Base-by-base conservation (phyloP, 306 rosid species). In the Trifolium subterraneum region DNA sequence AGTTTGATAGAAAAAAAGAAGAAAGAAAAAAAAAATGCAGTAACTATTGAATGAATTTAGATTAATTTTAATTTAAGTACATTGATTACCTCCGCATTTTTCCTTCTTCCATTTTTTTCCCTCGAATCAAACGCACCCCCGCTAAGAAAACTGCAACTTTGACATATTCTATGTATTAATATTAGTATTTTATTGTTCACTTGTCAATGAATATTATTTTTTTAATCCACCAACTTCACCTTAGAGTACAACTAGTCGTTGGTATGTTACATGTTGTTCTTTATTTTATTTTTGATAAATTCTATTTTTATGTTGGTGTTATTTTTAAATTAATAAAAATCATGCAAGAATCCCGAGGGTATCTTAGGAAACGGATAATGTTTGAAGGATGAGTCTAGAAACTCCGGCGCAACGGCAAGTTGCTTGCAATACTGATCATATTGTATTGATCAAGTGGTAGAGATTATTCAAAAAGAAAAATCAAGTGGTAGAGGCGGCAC, bases 131-230 rank as follows among this genome's bases (percentile, higher is more conserved):
- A n/a, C n/a, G n/a, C n/a, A n/a, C n/a, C n/a, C n/a, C n/a, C n/a
- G n/a, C 8, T 35, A 36, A 36, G 5, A 29, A 65, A 86, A 80
- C 68, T 64, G 68, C 88, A 79, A 67, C 80, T 76, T 75, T 86
- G 60, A 71, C 78, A 70, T 78, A 52, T 42, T 62, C 23, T 18
- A 58, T 58, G 64, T 25, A 6, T 22, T 25, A 50, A 44, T 39
- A 39, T 7, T 51, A 31, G 9, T 70, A 36, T 52, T 39, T 77
- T 38, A 69, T 61, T 25, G 27, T 27, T 59, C 39, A 74, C 61
- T 59, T 58, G 81, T 44, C 7, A 12, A 10, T 22, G 61, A 64
- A 11, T 69, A 62, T 61, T 47, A 2, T 73, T 64, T 52, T 22
- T 22, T 66, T 82, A 38, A 60, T 50, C 73, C 52, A 74, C 68